These are phyloP conservation scores for Flaveria brownii DNA, from an alignment of 129 eudicot genomes.

Conservation along the genomic window DNA sequence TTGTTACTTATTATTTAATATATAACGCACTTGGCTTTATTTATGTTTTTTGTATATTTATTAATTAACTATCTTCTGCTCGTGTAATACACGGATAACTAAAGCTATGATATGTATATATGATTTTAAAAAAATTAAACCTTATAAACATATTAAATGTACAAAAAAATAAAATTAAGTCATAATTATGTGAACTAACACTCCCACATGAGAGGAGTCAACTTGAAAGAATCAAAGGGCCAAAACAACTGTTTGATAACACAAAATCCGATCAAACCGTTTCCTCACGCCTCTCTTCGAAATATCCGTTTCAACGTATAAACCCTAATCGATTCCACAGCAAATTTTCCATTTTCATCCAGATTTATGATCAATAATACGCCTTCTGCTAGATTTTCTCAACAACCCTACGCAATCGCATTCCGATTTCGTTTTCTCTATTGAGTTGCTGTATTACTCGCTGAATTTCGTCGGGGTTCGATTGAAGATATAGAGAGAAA, in stretches of 20 bases:
- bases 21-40: too few relatives aligned
- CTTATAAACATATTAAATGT: too few relatives aligned
- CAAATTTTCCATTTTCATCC: slow-evolving; percentile 5
- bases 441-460: neutral
- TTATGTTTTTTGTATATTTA: too few relatives aligned
- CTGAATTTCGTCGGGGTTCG: neutral
- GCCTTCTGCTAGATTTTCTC: neutral
- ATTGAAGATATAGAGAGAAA: slow-evolving; percentile 28
- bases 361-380: neutral
- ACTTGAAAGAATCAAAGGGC: slow-evolving; percentile 33
- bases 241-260: slow-evolving; percentile 1
- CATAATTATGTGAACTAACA: neutral
- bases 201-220: neutral
- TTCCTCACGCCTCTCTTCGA: slow-evolving; percentile 38
- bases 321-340: slow-evolving; percentile 33
- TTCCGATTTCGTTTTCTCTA: neutral
- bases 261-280: slow-evolving; percentile 32
- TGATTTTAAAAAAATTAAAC: too few relatives aligned
- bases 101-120: too few relatives aligned
- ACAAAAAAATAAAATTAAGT: too few relatives aligned
- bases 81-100: too few relatives aligned
- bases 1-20: too few relatives aligned
- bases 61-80: too few relatives aligned
- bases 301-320: slow-evolving; percentile 30
- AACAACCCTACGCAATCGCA: slow-evolving; percentile 23